Evolutionary conservation across 2,329 filamentous ascomycete genomes (phyloP).

Genomic region (Fusarium pilosicola): DNA sequence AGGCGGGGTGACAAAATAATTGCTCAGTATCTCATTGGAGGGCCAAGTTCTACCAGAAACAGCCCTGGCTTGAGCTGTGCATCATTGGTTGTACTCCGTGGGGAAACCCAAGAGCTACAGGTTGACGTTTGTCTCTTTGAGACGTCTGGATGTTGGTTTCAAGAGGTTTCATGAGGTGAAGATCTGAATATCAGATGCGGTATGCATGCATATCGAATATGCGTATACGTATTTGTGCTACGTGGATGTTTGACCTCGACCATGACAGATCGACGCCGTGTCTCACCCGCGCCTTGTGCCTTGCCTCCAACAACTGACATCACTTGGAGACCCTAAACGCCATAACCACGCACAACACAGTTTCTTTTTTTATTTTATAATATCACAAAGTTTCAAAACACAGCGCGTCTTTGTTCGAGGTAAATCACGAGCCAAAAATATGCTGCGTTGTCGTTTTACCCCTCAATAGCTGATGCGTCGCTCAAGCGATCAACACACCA

Average conservation of each 20-base stretch:
- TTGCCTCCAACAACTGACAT: slow-evolving; percentile 21
- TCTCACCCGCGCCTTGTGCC: background rate
- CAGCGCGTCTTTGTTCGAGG: background rate
- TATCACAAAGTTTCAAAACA: background rate
- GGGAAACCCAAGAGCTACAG: background rate
- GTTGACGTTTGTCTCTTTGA: slow-evolving; percentile 4
- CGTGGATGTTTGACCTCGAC: slow-evolving; percentile 7
- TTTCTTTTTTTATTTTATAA: slow-evolving; percentile 5
- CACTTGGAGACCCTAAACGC: slow-evolving; percentile 9
- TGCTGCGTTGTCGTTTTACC: slow-evolving; percentile 15
- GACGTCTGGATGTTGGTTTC: slow-evolving; percentile 21
- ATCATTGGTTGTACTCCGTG: slow-evolving; percentile 28
- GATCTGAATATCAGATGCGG: background rate
- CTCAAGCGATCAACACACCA: slow-evolving; percentile 33
- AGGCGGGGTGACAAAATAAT: slow-evolving; percentile 13
- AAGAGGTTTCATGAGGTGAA: slow-evolving; percentile 28
- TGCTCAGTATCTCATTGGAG: background rate
- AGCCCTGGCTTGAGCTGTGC: background rate
- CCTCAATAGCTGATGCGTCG: slow-evolving; percentile 22
- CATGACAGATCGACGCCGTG: slow-evolving; percentile 27
- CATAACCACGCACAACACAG: background rate
- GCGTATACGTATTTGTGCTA: slow-evolving; percentile 5
- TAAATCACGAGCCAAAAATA: background rate
- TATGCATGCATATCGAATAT: background rate
- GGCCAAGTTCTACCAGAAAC: background rate